Conservation (phyloP, 805 yeast species). For the Pichia deserticola region DNA sequence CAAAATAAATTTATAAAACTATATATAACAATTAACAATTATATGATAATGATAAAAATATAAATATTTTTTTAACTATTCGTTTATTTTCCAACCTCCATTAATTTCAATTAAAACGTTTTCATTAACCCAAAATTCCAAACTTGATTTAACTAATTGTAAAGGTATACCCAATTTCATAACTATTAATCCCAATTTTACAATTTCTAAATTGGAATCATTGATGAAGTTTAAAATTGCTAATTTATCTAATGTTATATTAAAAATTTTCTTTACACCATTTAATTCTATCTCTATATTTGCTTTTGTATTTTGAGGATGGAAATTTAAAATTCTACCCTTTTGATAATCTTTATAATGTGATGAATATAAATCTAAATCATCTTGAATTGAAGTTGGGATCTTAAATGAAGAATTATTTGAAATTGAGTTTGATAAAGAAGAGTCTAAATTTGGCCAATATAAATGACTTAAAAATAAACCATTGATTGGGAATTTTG, state of each 20-base stretch:
- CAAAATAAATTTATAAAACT: slow-evolving; percentile 11
- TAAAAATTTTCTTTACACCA: slow-evolving; percentile 31
- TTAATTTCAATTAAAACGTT: slow-evolving; percentile 39
- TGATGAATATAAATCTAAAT: slow-evolving; percentile 35
- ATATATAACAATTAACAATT: not conserved
- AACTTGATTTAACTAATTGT: slow-evolving; percentile 31
- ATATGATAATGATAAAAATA: not conserved
- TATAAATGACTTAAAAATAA: slow-evolving; percentile 67
- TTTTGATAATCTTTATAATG: slow-evolving; percentile 38
- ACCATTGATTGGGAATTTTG: slow-evolving; percentile 38
- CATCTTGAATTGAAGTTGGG: slow-evolving; percentile 38
- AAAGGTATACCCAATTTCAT: slow-evolving; percentile 36
- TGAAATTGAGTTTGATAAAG: slow-evolving; percentile 13
- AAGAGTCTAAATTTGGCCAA: slow-evolving; percentile 60
- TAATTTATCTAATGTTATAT: slow-evolving; percentile 66
- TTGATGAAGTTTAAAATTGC: slow-evolving; percentile 36
- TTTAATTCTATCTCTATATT: slow-evolving; percentile 50
- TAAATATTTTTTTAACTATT: not conserved
- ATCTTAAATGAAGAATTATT: slow-evolving; percentile 28
- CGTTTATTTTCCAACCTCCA: slow-evolving; percentile 14
- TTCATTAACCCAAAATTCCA: slow-evolving; percentile 58
- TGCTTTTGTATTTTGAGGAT: slow-evolving; percentile 57
- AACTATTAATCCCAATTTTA: slow-evolving; percentile 28
- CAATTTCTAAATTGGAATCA: slow-evolving; percentile 9
- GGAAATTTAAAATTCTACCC: slow-evolving; percentile 52